Conservation (phyloP, 179 eudicot species). For the Spinacia oleracea region DNA sequence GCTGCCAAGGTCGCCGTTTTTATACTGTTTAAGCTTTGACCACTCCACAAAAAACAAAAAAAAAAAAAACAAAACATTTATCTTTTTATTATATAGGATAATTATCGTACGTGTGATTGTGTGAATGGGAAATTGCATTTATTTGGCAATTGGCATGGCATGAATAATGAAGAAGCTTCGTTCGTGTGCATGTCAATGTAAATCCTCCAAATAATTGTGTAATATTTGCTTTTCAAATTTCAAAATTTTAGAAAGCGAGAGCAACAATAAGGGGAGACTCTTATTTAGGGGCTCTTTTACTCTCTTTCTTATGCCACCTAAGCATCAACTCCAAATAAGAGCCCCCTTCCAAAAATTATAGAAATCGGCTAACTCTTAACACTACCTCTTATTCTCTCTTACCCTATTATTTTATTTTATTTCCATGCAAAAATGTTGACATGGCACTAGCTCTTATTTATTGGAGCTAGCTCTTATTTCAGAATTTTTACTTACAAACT, state of each 20-base stretch:
- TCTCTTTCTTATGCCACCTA: too few species aligned
- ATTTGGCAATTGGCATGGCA: neutral
- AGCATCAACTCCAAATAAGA: too few species aligned
- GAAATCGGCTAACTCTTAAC: too few species aligned
- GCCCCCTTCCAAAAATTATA: too few species aligned
- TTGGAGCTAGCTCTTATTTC: too few species aligned
- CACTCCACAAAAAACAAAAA: neutral
- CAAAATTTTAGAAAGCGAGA: slow-evolving; percentile 6
- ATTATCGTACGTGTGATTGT: neutral
- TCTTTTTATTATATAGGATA: neutral
- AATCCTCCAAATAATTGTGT: neutral
- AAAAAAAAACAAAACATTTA: neutral
- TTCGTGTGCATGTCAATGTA: slow-evolving; percentile 16
- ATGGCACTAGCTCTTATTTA: too few species aligned
- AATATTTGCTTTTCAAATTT: slow-evolving; percentile 9
- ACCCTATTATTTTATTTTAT: too few species aligned
- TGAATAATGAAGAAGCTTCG: slow-evolving; percentile 15
- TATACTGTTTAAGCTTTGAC: slow-evolving; percentile 25
- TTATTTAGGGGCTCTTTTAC: too few species aligned
- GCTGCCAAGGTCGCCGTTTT: slow-evolving; percentile 25
- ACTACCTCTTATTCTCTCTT: too few species aligned
- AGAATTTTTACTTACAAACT: too few species aligned
- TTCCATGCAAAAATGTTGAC: too few species aligned
- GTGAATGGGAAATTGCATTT: slow-evolving; percentile 17
- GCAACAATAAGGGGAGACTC: too few species aligned